A percentile compares a stretch with the other conserved stretches of the same genome.
These are phyloP conservation scores for Curvularia sp. DNA, from an alignment of 2,329 filamentous ascomycete genomes.

Conservation along the genomic window DNA sequence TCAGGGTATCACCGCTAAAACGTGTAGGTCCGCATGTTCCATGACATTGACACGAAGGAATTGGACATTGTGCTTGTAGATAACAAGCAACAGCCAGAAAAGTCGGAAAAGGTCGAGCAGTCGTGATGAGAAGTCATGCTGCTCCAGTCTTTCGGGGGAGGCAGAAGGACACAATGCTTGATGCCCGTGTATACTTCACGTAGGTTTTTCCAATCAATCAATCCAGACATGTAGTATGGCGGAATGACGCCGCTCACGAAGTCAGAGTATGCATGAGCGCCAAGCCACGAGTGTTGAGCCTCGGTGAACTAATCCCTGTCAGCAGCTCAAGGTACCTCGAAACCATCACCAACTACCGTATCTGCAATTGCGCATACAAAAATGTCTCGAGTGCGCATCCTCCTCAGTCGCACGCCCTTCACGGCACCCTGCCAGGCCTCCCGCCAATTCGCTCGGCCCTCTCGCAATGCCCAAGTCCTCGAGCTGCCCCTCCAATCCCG, in stretches of 20 bases:
- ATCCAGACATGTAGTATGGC: not conserved
- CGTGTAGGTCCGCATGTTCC: slow-evolving; percentile 29
- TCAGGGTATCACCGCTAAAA: not conserved
- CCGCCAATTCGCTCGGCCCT: slow-evolving; percentile 6
- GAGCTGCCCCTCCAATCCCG: slow-evolving; percentile 30
- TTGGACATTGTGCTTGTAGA: slow-evolving; percentile 34
- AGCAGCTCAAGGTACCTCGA: not conserved
- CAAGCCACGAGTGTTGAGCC: slow-evolving; percentile 38
- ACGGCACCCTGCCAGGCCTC: slow-evolving; percentile 3
- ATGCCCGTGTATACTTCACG: not conserved
- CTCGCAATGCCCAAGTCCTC: slow-evolving; percentile 13
- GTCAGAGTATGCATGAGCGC: slow-evolving; percentile 10
- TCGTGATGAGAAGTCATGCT: not conserved
- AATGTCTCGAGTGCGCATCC: slow-evolving; percentile 33
- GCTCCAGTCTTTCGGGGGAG: too few relatives aligned
- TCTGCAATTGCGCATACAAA: slow-evolving; percentile 11
- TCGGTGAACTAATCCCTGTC: slow-evolving; percentile 27
- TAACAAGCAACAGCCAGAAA: slow-evolving; percentile 16
- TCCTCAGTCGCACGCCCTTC: slow-evolving; percentile 20
- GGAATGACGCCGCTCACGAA: not conserved
- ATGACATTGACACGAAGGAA: slow-evolving; percentile 35
- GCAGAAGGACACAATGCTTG: not conserved
- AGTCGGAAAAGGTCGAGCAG: too few relatives aligned
- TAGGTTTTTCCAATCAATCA: not conserved
- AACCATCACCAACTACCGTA: slow-evolving; percentile 4